Base-by-base conservation (phyloP, 768 basidiomycete genomes). In the Psilocybe tampanensis region DNA sequence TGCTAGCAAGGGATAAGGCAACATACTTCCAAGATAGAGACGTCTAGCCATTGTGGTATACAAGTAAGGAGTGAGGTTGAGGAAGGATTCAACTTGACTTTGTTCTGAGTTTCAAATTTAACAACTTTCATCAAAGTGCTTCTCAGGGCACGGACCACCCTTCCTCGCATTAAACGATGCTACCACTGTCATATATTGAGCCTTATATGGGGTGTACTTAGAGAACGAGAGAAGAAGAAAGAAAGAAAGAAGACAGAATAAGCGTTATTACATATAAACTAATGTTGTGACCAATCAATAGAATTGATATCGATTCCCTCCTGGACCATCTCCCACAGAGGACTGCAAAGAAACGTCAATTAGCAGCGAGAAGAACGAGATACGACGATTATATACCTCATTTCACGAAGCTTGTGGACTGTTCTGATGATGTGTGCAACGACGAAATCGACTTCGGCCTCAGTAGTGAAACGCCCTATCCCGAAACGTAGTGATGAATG, bases 321-420 rank as follows among this genome's bases (percentile, higher is more conserved):
- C 74, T 97, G 94, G 15, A 98, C 95, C 95, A 99, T 98, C 76
- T 99, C 97, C 96, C 96, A 99, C 52, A 99, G 74, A 32, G 97
- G 97, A 68, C 94, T 93, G 60, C 1, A 49, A 50, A 42, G 18
- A 48, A 33, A 22, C 65, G 55, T 60, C 58, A 49, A 11, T 55
- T 19, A 44, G 24, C 47, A 50, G 41, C 19, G 54, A 29, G 21
- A 56, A 55, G 23, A 48, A 19, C n/a, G n/a, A 42, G 17, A 13
- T 15, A 43, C 80, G 26, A 49, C 7, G 6, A 5, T 19, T 44
- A 17, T n/a, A n/a, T 17, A 87, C 90, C 91, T 95, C 93, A 99
- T 94, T 59, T 99, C 96, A 49, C 96, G 85, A 61, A 99, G 81
- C 60, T 82, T 83, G 47, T 86, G 84, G 12, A 98, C 97, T n/a